Conservation (phyloP, 768 basidiomycete species). For the Myochromella boudieri region DNA sequence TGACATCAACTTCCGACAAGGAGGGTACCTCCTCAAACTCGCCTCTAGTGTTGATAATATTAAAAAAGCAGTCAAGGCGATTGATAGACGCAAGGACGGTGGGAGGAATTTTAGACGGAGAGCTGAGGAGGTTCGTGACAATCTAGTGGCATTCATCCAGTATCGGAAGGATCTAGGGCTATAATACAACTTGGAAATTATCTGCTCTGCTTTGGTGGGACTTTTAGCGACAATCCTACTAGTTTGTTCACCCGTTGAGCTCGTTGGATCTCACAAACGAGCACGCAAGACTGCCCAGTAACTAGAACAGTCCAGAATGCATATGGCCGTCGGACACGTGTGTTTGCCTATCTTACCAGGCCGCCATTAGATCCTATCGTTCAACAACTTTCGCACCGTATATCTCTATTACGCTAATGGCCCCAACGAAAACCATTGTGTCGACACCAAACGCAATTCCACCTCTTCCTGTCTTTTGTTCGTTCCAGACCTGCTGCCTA, state of each 20-base stretch:
- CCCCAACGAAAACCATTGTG: constrained; percentile 22
- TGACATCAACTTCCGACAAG: constrained; percentile 77
- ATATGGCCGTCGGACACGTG: too few species aligned
- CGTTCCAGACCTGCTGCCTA: constrained; percentile 2
- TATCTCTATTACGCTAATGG: too few species aligned
- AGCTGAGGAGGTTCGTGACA: constrained; percentile 77
- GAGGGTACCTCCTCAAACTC: constrained; percentile 54
- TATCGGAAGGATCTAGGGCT: constrained; percentile 62
- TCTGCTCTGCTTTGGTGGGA: too few species aligned
- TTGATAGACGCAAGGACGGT: constrained; percentile 67
- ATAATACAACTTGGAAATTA: constrained; percentile 20
- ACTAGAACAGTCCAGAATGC: too few species aligned
- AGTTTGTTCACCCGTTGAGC: too few species aligned
- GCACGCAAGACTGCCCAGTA: too few species aligned
- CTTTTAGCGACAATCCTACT: too few species aligned
- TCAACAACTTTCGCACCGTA: too few species aligned
- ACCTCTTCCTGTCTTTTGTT: constrained; percentile 37
- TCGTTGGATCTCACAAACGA: too few species aligned
- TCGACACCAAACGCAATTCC: constrained; percentile 31
- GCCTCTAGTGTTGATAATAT: constrained; percentile 60
- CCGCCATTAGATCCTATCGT: too few species aligned
- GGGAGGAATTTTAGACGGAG: constrained; percentile 63
- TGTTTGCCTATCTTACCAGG: too few species aligned
- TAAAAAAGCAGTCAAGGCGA: constrained; percentile 58
- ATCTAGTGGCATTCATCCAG: constrained; percentile 71